Evolutionary conservation across 2,329 filamentous ascomycete genomes (phyloP).

Genomic region (Fusarium siculi): DNA sequence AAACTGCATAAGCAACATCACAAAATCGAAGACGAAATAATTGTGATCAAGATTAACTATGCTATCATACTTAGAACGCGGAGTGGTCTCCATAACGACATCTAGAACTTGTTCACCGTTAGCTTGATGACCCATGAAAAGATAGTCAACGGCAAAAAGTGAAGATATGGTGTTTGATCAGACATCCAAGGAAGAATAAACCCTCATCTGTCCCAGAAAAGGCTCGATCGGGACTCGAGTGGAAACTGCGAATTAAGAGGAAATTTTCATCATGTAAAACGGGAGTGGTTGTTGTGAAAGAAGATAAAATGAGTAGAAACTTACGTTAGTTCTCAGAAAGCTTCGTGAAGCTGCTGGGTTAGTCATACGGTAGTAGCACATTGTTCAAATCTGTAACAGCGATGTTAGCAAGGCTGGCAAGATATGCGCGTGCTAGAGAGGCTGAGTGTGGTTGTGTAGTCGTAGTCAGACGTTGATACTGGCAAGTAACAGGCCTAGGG

Average conservation of each 20-base stretch:
- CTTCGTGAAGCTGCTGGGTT: slow-evolving; percentile 18
- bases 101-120: slow-evolving; percentile 35
- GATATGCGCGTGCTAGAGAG: not conserved
- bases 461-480: slow-evolving; percentile 85
- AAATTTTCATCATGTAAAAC: slow-evolving; percentile 74
- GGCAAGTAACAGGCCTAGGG: slow-evolving; percentile 86
- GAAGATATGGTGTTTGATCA: slow-evolving; percentile 56
- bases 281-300: not conserved
- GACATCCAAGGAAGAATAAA: slow-evolving; percentile 80
- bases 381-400: slow-evolving; percentile 20
- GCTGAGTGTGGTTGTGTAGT: slow-evolving; percentile 50
- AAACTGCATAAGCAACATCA: not conserved
- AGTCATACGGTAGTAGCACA: slow-evolving; percentile 11
- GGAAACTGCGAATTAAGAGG: slow-evolving; percentile 89
- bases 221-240: slow-evolving; percentile 79
- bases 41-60: not conserved
- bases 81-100: not conserved
- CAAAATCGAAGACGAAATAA: not conserved
- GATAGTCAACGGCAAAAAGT: slow-evolving; percentile 19
- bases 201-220: slow-evolving; percentile 76
- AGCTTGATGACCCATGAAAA: slow-evolving; percentile 28
- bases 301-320: slow-evolving; percentile 17
- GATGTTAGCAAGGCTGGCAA: slow-evolving; percentile 38
- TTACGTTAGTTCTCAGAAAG: slow-evolving; percentile 23
- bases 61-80: not conserved